phyloP scores from a whole-genome alignment of 23 red algal genomes.

The Agarophyton chilense region DNA sequence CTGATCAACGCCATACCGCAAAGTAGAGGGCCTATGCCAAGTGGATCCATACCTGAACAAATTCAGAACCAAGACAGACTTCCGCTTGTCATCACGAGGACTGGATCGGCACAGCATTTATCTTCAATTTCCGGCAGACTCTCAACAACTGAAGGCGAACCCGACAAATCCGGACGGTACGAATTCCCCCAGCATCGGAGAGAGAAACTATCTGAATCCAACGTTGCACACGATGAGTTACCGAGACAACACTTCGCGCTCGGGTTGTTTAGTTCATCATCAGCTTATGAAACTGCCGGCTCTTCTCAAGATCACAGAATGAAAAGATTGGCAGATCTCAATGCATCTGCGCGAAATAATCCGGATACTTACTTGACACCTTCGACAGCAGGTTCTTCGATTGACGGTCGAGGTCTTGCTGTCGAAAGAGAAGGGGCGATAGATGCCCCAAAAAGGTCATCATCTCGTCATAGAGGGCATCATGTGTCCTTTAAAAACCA shows the following conservation, averaged over 20 bases:
- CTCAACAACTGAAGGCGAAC: background rate
- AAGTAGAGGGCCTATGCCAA: background rate
- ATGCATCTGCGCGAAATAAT: background rate
- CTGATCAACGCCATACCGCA: background rate
- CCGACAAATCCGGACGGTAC: background rate
- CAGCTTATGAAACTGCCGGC: background rate
- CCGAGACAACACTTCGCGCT: background rate
- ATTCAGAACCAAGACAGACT: background rate
- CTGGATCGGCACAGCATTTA: conserved; percentile 17
- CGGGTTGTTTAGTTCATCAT: background rate
- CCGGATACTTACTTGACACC: background rate
- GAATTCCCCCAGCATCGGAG: background rate
- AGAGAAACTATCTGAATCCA: background rate
- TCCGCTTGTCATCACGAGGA: conserved; percentile 25
- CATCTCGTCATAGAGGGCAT: background rate
- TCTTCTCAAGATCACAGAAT: background rate
- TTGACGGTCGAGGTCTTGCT: background rate
- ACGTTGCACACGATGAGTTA: background rate
- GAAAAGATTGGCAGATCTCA: background rate
- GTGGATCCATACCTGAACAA: conserved; percentile 14
- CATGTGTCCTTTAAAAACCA: background rate
- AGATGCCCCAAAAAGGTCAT: background rate
- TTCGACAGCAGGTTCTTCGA: background rate
- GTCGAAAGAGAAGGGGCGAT: too few relatives aligned
- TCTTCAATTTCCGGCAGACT: background rate